Percentiles rank a stretch among this genome's conserved stretches.
Evolutionary conservation across 2,329 filamentous ascomycete species (phyloP).

Genomic region (Emericellopsis atlantica): DNA sequence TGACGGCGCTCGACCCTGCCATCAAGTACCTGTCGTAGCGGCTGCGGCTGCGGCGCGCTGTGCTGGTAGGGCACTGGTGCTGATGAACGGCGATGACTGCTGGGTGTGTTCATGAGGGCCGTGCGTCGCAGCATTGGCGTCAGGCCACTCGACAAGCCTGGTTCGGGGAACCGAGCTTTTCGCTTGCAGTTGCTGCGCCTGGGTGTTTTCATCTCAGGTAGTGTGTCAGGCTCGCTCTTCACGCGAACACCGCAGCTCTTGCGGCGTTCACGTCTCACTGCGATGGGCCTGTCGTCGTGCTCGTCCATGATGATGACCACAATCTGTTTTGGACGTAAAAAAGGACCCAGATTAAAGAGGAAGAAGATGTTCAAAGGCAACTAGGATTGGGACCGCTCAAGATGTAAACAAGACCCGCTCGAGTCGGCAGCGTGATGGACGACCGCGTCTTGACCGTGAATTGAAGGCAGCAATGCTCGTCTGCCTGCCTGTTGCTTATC

Average conservation of each 20-base stretch:
- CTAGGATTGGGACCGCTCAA: background rate
- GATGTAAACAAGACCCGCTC: too few species aligned
- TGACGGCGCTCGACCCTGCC: conserved; percentile 44
- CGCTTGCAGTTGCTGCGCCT: conserved; percentile 5
- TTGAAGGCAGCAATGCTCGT: background rate
- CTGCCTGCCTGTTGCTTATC: background rate
- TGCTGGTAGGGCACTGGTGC: conserved; percentile 10
- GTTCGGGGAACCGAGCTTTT: conserved; percentile 47
- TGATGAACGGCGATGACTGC: conserved; percentile 8
- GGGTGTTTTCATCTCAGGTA: conserved; percentile 5
- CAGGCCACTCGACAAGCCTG: conserved; percentile 39
- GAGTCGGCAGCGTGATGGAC: background rate
- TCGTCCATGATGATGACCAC: background rate
- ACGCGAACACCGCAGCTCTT: conserved; percentile 18
- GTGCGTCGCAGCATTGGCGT: conserved; percentile 46
- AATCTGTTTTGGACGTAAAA: background rate
- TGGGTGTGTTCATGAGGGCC: conserved; percentile 19
- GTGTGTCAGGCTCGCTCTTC: conserved; percentile 10
- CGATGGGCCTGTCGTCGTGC: conserved; percentile 31
- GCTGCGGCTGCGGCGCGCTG: background rate
- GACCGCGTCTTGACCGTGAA: background rate
- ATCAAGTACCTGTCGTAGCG: conserved; percentile 40
- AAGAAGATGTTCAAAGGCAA: background rate
- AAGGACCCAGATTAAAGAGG: background rate
- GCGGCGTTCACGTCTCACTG: conserved; percentile 41